phyloP scores from a whole-genome alignment of 1,139 yeast genomes.

The Suhomyces bokatorum region DNA sequence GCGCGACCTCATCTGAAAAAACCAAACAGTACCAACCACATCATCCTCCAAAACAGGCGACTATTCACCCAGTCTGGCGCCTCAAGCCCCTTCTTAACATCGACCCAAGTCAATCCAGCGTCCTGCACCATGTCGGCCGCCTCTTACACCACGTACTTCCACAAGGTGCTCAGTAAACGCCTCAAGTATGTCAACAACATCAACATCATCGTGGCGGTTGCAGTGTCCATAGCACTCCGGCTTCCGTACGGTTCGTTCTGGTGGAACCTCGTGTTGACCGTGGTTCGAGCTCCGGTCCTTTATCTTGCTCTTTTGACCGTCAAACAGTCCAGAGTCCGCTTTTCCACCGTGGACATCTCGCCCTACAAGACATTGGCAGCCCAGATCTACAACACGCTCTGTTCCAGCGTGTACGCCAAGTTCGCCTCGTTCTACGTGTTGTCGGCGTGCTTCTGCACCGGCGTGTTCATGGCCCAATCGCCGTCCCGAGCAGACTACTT shows the following conservation, averaged over 20 bases:
- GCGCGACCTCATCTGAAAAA: conserved; percentile 3
- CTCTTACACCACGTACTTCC: conserved; percentile 31
- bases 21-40: background rate
- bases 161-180: conserved; percentile 36
- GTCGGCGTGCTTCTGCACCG: conserved; percentile 39
- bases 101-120: background rate
- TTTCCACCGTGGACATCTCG: conserved; percentile 52
- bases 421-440: conserved; percentile 36
- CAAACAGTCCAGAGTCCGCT: conserved; percentile 49
- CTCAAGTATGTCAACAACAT: conserved; percentile 39
- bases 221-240: conserved; percentile 26
- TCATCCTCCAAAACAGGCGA: background rate
- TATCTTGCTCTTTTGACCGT: conserved; percentile 36
- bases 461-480: conserved; percentile 32
- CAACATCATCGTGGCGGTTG: conserved; percentile 28
- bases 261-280: conserved; percentile 30
- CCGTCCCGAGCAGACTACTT: conserved; percentile 30
- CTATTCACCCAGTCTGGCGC: background rate
- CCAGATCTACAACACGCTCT: conserved; percentile 49
- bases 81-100: background rate
- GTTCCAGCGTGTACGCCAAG: conserved; percentile 40
- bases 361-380: conserved; percentile 51
- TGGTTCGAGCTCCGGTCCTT: conserved; percentile 35
- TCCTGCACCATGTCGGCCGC: conserved; percentile 5
- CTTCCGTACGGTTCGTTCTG: conserved; percentile 34